phyloP scores from a whole-genome alignment of 345 rosid species.

The Leavenworthia alabamica region DNA sequence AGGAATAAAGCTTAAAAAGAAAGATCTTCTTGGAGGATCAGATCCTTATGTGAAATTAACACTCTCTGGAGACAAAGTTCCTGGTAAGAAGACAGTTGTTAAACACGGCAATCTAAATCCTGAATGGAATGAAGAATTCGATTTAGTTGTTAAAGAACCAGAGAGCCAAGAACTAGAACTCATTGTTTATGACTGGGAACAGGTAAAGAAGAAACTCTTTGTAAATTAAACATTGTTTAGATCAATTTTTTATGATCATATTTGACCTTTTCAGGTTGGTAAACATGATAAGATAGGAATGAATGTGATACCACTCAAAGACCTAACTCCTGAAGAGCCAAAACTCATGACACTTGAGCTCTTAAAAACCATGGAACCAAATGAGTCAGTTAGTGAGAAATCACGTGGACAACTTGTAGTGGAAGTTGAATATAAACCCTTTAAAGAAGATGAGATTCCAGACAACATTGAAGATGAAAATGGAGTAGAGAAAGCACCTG shows the following conservation, averaged over 20 bases:
- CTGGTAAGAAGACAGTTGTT: slow-evolving; percentile 67
- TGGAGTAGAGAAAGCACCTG: slow-evolving; percentile 74
- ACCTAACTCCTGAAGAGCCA: slow-evolving; percentile 71
- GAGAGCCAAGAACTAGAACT: slow-evolving; percentile 57
- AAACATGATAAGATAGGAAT: slow-evolving; percentile 89
- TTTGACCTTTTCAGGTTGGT: slow-evolving; percentile 48
- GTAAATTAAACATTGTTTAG: background rate
- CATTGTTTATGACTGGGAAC: slow-evolving; percentile 82
- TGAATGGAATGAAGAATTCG: slow-evolving; percentile 91
- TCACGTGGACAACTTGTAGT: slow-evolving; percentile 67
- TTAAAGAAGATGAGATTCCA: slow-evolving; percentile 45
- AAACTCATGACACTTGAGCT: slow-evolving; percentile 61
- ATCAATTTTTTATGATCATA: background rate
- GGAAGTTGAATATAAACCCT: slow-evolving; percentile 66
- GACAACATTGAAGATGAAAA: slow-evolving; percentile 39
- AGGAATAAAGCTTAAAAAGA: slow-evolving; percentile 73
- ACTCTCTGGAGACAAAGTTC: slow-evolving; percentile 70
- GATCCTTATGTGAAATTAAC: slow-evolving; percentile 89
- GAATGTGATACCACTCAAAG: slow-evolving; percentile 62
- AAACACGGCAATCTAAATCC: slow-evolving; percentile 83
- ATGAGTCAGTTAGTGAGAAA: slow-evolving; percentile 62
- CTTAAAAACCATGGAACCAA: slow-evolving; percentile 68
- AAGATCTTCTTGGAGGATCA: slow-evolving; percentile 78
- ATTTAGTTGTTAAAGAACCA: slow-evolving; percentile 69
- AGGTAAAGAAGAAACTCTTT: slow-evolving; percentile 41